Evolutionary conservation across 148 eudicot genomes (phyloP).

Genomic region (Camellia sinensis): DNA sequence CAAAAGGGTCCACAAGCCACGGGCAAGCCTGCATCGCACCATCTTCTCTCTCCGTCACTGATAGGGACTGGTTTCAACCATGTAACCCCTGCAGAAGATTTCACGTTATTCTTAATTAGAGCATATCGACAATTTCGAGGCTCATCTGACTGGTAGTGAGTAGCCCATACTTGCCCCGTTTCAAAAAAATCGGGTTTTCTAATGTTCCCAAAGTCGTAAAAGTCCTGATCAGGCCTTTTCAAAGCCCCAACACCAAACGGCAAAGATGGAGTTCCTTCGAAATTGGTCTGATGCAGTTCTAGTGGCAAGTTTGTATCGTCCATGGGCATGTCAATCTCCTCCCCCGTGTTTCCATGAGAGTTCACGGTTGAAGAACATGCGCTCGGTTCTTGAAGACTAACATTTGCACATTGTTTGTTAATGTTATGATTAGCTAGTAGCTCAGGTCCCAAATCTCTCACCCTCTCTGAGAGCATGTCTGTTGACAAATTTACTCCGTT

Average conservation of each 20-base stretch:
- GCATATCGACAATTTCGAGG: slow-evolving; percentile 44
- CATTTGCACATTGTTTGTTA: not conserved
- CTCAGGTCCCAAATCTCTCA: slow-evolving; percentile 6
- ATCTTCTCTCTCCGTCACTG: slow-evolving; percentile 39
- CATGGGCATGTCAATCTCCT: slow-evolving; percentile 19
- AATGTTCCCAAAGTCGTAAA: slow-evolving; percentile 29
- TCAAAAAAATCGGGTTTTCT: slow-evolving; percentile 35
- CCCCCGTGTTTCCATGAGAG: slow-evolving; percentile 24
- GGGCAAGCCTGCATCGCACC: slow-evolving; percentile 58
- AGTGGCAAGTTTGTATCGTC: slow-evolving; percentile 2
- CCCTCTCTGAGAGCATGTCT: not conserved
- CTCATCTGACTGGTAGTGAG: slow-evolving; percentile 32
- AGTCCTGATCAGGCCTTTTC: slow-evolving; percentile 23
- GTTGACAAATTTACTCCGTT: slow-evolving; percentile 1
- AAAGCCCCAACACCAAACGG: not conserved
- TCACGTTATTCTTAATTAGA: slow-evolving; percentile 25
- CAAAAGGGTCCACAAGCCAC: slow-evolving; percentile 59
- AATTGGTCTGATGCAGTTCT: not conserved
- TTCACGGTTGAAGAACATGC: slow-evolving; percentile 25
- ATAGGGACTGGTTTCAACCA: slow-evolving; percentile 55
- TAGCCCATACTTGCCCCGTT: slow-evolving; percentile 60
- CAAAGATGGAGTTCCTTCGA: slow-evolving; percentile 2
- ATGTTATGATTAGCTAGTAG: slow-evolving; percentile 1
- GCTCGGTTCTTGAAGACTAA: slow-evolving; percentile 21
- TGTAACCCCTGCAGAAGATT: slow-evolving; percentile 29